Evolutionary conservation across 768 basidiomycete species (phyloP), one percentile per base, ranked within the genome.

Genomic region (Phylloporus arenicola): DNA sequence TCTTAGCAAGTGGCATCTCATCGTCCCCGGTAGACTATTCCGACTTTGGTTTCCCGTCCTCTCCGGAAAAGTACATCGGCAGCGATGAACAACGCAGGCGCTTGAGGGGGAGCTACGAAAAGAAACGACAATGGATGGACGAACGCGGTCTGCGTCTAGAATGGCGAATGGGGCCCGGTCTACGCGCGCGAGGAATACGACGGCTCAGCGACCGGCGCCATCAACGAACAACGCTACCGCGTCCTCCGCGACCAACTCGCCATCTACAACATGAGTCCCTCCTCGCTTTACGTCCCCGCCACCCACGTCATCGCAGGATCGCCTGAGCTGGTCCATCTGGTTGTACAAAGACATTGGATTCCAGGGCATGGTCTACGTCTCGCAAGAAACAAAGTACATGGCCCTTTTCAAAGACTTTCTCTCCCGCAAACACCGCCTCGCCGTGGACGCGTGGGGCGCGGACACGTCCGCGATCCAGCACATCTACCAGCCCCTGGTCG

Each of bases 311-410:
- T 17, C 17, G 37, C 45, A 83, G 81, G 82, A 81, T 57, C 79
- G 78, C 24, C 65, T 84, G 48, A 82, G 80, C 62, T 90, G 87
- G 88, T 83, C 84, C 1, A 92, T 91, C 71, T 92, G 90, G 90
- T 69, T 89, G 17, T 92, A 87, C 78, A 92, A 86, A 59, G 85
- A 88, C 58, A 85, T 87, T 57, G 86, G 86, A n/a, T 86, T 84
- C 75, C 85, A 88, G 69, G 88, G 88, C 33, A 88, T 91, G 87
- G 83, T 86, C 25, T 79, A 86, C 66, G 73, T 83, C 58, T 76
- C 78, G n/a, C 74, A 72, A 12, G 78, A 82, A 13, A 82, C 87
- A 4, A 75, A 84, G 3, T 92, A 88, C 70, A 83, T 84, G 75
- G 78, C 70, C 44, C 78, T 84, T 44, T 77, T 92, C 70, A 68